Evolutionary conservation across 169 alveolate species (phyloP), one percentile per base, ranked within the genome.

Genomic region (Plasmodium knowlesi): DNA sequence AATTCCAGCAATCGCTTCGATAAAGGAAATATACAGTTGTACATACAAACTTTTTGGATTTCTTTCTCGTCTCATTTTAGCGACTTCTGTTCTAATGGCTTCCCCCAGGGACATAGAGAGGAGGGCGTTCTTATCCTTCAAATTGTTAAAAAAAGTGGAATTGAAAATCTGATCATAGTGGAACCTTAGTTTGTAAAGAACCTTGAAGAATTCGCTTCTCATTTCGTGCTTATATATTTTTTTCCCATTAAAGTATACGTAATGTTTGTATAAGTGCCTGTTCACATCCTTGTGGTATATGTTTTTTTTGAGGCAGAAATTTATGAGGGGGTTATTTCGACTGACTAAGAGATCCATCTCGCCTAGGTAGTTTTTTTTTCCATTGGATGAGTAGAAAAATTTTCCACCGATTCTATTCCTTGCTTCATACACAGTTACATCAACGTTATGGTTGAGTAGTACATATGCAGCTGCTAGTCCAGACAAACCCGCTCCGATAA

Each of bases 401-500:
- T 79, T 89, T 5, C 94, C 94, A 19, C 94, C 94, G 57, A 89
- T 41, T 79, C 94, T 1, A 72, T 80, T 89, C 19, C 94, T 28
- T 32, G 94, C 94, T 79, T 89, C 94, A 67, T 89, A 89, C 22
- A 89, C 54, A 6, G 82, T 80, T 10, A 89, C 90, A 37, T 89
- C 94, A 0, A 89, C 71, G 67, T 89, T 78, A 80, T 89, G 61
- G n/a, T 53, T 89, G 28, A 67, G 72, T 14, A 89, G n/a, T 2
- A 89, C 82, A 43, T 89, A 89, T 79, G 94, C 94, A 54, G 94
- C 94, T 30, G 94, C 46, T 14, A 89, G 76, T 5, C 94, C 94
- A 2, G 94, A 54, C 6, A 89, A 6, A 2, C 94, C 94, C 41
- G 90, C 94, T 41, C 94, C 94, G 3, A 89, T 70, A 61, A 89